Evolutionary conservation across 1,139 yeast genomes (phyloP), one percentile per base, ranked within the genome.

Genomic region (Blastobotrys persicus): DNA sequence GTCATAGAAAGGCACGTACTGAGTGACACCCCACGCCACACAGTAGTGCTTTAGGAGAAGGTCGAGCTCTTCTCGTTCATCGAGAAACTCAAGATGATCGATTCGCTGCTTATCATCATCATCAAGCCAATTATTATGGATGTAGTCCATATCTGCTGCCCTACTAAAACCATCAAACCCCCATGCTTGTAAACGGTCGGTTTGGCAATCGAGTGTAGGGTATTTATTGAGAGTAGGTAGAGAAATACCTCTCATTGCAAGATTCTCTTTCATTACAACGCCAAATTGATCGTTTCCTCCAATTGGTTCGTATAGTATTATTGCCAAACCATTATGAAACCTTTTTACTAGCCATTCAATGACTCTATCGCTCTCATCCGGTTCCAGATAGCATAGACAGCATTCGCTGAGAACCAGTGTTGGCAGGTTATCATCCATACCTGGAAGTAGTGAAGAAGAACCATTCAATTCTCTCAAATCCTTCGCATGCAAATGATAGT

Each of bases 371-470:
- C 92, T 78, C 26, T 78, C 80, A 1, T 67, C 66, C 0, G 87
- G 82, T 2, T 79, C 76, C 54, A 88, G 66, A 62, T 92, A 92
- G 64, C 98, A 92, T 31, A 92, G 72, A 44, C 91, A 91, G 68
- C 98, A 92, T 66, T 92, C 98, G 50, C 95, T 84, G 23, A 92
- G 69, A 2, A 91, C 69, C 7, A 92, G 63, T 0, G 97, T 88
- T 1, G 95, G 94, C 1, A 69, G 44, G 0, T 61, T 45, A 1
- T 63, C 44, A 49, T 75, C 74, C 32, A 82, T 57, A 3, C 65
- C 66, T 1, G 49, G 45, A 11, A 64, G 55, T 1, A 56, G 39
- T 1, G 49, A 44, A 12, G 53, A 43, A 2, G 42, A 44, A 2
- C 45, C 49, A 9, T 34, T 47, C 11, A 68, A 45, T 2, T 53